These are phyloP conservation scores for Limnomonas spitsbergensis DNA, from an alignment of 139 green algal genomes.

Conservation along the genomic window DNA sequence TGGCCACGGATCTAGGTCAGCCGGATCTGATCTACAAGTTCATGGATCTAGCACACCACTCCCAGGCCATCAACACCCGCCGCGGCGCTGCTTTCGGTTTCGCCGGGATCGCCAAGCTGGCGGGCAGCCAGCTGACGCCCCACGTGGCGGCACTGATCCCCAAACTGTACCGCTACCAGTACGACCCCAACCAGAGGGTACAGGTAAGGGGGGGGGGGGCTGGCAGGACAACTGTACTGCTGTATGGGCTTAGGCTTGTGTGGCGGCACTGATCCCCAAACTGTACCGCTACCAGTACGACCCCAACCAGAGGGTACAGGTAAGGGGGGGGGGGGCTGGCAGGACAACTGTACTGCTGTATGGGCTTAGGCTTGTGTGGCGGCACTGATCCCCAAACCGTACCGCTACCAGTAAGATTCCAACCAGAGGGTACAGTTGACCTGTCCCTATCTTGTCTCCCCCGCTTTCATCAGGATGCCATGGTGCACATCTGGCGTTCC, in stretches of 20 bases:
- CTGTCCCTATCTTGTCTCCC: too few species aligned
- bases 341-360: too few species aligned
- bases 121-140: slow-evolving; percentile 53
- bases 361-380: slow-evolving; percentile 30
- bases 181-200: slow-evolving; percentile 74
- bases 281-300: slow-evolving; percentile 85
- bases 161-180: slow-evolving; percentile 79
- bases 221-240: too few species aligned
- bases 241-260: slow-evolving; percentile 4
- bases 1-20: slow-evolving; percentile 87
- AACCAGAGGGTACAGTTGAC: slow-evolving; percentile 42
- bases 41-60: slow-evolving; percentile 22
- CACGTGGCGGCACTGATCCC: slow-evolving; percentile 77
- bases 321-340: not conserved
- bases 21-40: slow-evolving; percentile 81
- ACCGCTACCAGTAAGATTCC: slow-evolving; percentile 80
- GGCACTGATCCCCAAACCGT: slow-evolving; percentile 81
- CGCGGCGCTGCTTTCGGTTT: slow-evolving; percentile 85
- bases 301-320: slow-evolving; percentile 57
- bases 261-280: slow-evolving; percentile 76
- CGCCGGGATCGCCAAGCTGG: slow-evolving; percentile 75
- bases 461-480: slow-evolving; percentile 72
- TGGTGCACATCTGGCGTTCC: slow-evolving; percentile 75
- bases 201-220: not conserved
- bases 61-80: slow-evolving; percentile 55